Evolutionary conservation across 768 basidiomycete genomes (phyloP).

Genomic region (Lactifluus echinatus): DNA sequence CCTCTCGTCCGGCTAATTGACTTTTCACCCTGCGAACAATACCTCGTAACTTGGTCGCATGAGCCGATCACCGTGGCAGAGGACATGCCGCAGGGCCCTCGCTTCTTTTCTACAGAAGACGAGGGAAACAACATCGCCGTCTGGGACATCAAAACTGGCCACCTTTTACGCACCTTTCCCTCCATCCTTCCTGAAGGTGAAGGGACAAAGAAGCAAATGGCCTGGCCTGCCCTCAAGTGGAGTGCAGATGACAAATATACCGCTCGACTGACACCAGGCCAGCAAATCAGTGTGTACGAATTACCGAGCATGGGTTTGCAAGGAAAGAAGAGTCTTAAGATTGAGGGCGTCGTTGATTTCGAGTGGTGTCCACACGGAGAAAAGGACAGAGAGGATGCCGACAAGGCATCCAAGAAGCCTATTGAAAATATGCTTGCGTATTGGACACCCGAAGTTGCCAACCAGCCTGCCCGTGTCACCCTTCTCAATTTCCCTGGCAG

Average conservation of each 20-base stretch:
- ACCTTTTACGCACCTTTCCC: slow-evolving; percentile 86
- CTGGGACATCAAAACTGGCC: slow-evolving; percentile 96
- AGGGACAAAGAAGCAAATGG: slow-evolving; percentile 69
- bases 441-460: slow-evolving; percentile 95
- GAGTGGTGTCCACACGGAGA: slow-evolving; percentile 97
- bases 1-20: slow-evolving; percentile 92
- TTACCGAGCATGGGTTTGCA: slow-evolving; percentile 89
- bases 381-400: slow-evolving; percentile 67
- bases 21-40: slow-evolving; percentile 95
- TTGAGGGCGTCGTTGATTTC: slow-evolving; percentile 95
- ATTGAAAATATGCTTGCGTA: slow-evolving; percentile 92
- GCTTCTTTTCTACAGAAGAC: slow-evolving; percentile 86
- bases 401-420: slow-evolving; percentile 49
- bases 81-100: slow-evolving; percentile 69
- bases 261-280: slow-evolving; percentile 79
- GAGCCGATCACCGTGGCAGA: slow-evolving; percentile 85
- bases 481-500: slow-evolving; percentile 84
- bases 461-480: slow-evolving; percentile 96
- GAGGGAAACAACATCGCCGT: slow-evolving; percentile 95
- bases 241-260: slow-evolving; percentile 94
- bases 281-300: slow-evolving; percentile 95
- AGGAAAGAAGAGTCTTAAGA: slow-evolving; percentile 94
- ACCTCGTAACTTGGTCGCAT: slow-evolving; percentile 95
- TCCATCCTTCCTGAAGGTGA: slow-evolving; percentile 55
- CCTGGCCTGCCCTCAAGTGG: slow-evolving; percentile 97